Base-by-base conservation (phyloP, 345 rosid species). In the Eucalyptus fibrosa region DNA sequence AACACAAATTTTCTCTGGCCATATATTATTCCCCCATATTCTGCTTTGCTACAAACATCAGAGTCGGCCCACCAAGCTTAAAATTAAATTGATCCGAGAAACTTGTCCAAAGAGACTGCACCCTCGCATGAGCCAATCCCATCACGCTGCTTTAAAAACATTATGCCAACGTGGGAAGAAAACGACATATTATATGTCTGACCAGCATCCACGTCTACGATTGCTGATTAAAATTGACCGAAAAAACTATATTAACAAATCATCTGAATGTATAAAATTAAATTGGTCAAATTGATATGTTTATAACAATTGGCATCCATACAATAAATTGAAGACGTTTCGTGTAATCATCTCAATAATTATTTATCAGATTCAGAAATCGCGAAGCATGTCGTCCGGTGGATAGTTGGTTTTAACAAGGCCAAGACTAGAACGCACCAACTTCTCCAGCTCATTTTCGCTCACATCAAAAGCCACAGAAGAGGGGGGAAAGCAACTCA, bases 171-270 rank as follows among this genome's bases (percentile, higher is more conserved):
- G 15, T 62, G 1, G 30, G 62, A 24, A 56, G 62, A 56, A 56
- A 56, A 56, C 14, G 14, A 56, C 30, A 56, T 10, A 24, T 56
- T 56, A 56, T 23, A 23, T 24, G 62, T 56, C 1, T 0, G 7
- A 0, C 12, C 7, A 56, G 7, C 62, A 0, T 23, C 12, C 28
- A 56, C 2, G 30, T 9, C 12, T 9, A 4, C 0, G 2, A 56
- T 56, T 24, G 3, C 4, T 1, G 2, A 12, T 10, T 4, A 24
- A 56, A 56, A 56, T 56, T 56, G 6, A 23, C 1, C 3, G 6
- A 1, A 56, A 24, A 24, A 0, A 24, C 3, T 56, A 56, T 56
- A 56, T 24, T 24, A 5, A 0, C 30, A 24, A 56, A 56, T 56
- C 13, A 4, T 23, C 12, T 23, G 6, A 56, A 24, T 0, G 13